Evolutionary conservation across 169 alveolate genomes (phyloP).

Genomic region (Babesia ovata): DNA sequence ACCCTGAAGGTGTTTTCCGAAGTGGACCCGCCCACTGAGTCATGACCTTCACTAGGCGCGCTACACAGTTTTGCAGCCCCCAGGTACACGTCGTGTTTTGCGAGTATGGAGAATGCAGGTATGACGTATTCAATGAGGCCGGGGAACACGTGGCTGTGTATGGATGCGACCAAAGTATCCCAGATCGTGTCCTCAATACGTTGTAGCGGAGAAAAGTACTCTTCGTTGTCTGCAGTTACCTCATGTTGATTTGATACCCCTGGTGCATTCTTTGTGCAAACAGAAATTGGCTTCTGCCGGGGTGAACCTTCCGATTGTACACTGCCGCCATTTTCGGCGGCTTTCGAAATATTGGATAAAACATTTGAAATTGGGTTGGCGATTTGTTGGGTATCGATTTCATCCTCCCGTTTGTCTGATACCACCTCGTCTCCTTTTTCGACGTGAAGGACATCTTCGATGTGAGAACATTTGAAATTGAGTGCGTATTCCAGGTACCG

Average conservation of each 20-base stretch:
- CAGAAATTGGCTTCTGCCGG: background rate
- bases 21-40: background rate
- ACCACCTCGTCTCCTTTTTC: background rate
- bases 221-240: background rate
- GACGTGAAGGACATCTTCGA: constrained; percentile 17
- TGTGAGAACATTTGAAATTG: constrained; percentile 38
- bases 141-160: constrained; percentile 17
- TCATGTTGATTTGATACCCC: background rate
- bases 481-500: constrained; percentile 45
- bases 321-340: background rate
- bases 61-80: constrained; percentile 1
- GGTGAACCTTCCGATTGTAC: background rate
- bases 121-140: constrained; percentile 3
- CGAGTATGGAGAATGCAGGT: constrained; percentile 6
- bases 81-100: constrained; percentile 9
- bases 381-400: background rate
- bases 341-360: background rate
- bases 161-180: constrained; percentile 2
- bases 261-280: background rate
- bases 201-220: background rate
- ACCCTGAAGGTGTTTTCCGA: constrained; percentile 20
- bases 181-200: background rate
- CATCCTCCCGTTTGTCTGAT: background rate
- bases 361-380: background rate
- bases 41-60: background rate